Evolutionary conservation across 202 grass and related monocot species (phyloP), one percentile per base, ranked within the genome.

Genomic region (Hordeum pubiflorum): DNA sequence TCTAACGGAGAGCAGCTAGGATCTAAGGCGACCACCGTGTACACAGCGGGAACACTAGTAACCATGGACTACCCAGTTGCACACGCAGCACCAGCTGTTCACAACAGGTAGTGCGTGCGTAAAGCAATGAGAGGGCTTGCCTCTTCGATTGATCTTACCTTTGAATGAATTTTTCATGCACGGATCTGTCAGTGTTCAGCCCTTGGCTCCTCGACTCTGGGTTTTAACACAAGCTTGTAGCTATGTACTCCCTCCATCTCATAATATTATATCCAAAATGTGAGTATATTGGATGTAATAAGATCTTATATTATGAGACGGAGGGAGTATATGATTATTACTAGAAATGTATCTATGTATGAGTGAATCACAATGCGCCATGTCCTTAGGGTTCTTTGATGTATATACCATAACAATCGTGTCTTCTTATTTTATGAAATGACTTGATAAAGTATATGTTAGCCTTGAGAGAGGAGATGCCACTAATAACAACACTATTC

Each of bases 31-130:
- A 85, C 58, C 22, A 23, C 81, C 1, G 33, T 69, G 17, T 80
- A 82, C 27, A 65, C 76, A n/a, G 79, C 34, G 11, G 77, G 82
- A 88, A 75, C 76, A 72, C 84, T 96, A 82, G 85, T 76, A 72
- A 55, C 71, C 46, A 90, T 96, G 93, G 93, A 96, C 86, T 96
- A 92, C 56, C 85, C 88, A 86, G 89, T 56, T 82, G 85, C 90
- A 46, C 87, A 69, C 32, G 72, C 81, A 72, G 93, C 87, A 81
- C 90, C 90, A 72, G 86, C 93, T 33, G 81, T 86, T 86, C 85
- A 90, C 78, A 95, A 92, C 82, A 95, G 79, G 79, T 95, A 92
- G 85, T 40, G 58, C 52, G 23, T 58, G 72, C 40, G 27, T 59
- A 22, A 73, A 67, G 70, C 76, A 52, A 63, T 61, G 44, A 34